Evolutionary conservation across 2,329 filamentous ascomycete genomes (phyloP).

Genomic region (Knufia fluminis): DNA sequence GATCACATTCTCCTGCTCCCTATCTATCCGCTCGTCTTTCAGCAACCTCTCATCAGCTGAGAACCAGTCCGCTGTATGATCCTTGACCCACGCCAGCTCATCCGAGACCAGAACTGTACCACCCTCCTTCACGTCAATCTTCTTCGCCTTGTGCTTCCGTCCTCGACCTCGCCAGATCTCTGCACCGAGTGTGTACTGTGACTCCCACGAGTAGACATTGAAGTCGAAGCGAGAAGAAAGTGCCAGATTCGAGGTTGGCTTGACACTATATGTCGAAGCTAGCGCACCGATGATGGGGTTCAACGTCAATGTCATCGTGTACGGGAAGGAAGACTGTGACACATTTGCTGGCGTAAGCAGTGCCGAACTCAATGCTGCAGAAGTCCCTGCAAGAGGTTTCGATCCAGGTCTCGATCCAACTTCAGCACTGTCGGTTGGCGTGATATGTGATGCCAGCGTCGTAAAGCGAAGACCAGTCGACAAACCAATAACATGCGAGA

Average conservation of each 20-base stretch:
- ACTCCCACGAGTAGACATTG: conserved; percentile 97
- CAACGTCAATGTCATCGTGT: conserved; percentile 85
- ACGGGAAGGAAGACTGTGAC: conserved; percentile 64
- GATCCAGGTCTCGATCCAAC: conserved; percentile 14
- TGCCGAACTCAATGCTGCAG: conserved; percentile 21
- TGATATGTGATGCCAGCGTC: conserved; percentile 47
- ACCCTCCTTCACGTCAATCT: conserved; percentile 9
- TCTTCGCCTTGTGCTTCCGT: conserved; percentile 9
- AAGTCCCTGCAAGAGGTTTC: conserved; percentile 21
- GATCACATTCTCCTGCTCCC: conserved; percentile 73
- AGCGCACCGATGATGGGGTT: conserved; percentile 93
- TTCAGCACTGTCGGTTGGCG: conserved; percentile 13
- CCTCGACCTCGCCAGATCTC: conserved; percentile 70
- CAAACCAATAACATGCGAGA: conserved; percentile 89
- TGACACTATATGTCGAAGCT: conserved; percentile 82
- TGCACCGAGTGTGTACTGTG: conserved; percentile 80
- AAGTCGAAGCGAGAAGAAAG: conserved; percentile 90
- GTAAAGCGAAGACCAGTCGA: conserved; percentile 84
- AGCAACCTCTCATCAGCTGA: conserved; percentile 26
- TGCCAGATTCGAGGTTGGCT: conserved; percentile 71
- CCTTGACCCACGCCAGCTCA: conserved; percentile 37
- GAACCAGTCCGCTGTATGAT: conserved; percentile 27
- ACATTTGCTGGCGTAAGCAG: conserved; percentile 23
- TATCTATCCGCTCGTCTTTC: conserved; percentile 47
- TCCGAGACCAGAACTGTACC: conserved; percentile 35